A percentile compares a stretch with the other conserved stretches of the same genome.
phyloP scores from a whole-genome alignment of 768 basidiomycete genomes.

The Royoungia palumana region DNA sequence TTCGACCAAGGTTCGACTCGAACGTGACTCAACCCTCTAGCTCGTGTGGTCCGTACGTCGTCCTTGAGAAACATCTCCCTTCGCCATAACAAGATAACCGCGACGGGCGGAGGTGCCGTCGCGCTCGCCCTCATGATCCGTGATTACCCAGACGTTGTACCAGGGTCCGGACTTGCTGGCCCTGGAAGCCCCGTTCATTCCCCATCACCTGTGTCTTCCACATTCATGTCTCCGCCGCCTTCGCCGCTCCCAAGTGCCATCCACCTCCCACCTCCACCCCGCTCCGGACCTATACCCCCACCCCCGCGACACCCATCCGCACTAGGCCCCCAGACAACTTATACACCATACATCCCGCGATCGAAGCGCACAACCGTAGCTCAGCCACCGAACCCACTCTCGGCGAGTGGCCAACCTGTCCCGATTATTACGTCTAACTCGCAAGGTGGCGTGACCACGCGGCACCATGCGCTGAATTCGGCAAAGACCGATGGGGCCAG shows the following conservation, averaged over 20 bases:
- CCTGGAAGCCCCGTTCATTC: constrained; percentile 6
- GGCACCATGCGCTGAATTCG: constrained; percentile 30
- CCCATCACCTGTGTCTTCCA: constrained; percentile 11
- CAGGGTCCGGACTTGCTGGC: constrained; percentile 11
- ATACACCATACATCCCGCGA: constrained; percentile 80
- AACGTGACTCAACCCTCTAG: constrained; percentile 35
- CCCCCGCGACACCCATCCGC: constrained; percentile 50
- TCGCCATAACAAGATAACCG: constrained; percentile 81
- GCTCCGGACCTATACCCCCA: constrained; percentile 41
- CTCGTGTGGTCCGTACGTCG: constrained; percentile 79
- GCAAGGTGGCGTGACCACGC: constrained; percentile 50
- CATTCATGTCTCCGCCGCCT: constrained; percentile 31
- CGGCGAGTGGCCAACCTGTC: constrained; percentile 45
- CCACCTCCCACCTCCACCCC: constrained; percentile 18
- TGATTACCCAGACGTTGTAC: constrained; percentile 85
- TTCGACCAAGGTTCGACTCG: neutral
- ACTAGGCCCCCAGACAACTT: constrained; percentile 61
- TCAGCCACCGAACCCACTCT: constrained; percentile 36
- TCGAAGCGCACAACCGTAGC: constrained; percentile 40
- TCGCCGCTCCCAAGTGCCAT: constrained; percentile 32
- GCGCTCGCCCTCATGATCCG: constrained; percentile 94
- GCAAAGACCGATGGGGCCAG: constrained; percentile 1
- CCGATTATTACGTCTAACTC: constrained; percentile 69
- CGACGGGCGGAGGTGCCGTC: constrained; percentile 85
- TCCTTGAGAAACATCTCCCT: constrained; percentile 86